Conservation (phyloP, 805 yeast species). For the Kodamaea nitidulidarum region DNA sequence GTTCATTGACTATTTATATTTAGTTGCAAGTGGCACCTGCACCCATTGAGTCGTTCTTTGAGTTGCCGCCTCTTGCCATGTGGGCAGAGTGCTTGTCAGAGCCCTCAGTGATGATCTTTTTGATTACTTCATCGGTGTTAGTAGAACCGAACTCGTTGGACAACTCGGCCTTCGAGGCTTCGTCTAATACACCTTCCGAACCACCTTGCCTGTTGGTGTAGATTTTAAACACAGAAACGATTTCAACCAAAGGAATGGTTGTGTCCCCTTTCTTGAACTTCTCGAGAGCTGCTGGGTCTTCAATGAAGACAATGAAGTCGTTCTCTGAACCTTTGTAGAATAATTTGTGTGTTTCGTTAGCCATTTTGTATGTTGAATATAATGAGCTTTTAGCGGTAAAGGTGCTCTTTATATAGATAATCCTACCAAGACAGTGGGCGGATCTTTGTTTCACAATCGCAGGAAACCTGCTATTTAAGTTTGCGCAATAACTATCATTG, state of each 20-base stretch:
- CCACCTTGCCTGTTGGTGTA: constrained; percentile 64
- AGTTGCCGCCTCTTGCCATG: constrained; percentile 19
- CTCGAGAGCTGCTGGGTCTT: constrained; percentile 46
- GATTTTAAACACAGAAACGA: constrained; percentile 63
- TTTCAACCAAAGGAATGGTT: constrained; percentile 54
- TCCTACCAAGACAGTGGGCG: neutral
- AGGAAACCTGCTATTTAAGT: neutral
- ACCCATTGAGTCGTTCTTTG: constrained; percentile 45
- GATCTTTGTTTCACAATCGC: constrained; percentile 1
- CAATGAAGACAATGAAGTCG: constrained; percentile 66
- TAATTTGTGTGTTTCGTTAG: constrained; percentile 37
- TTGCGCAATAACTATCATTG: neutral
- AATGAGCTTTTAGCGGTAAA: too few relatives aligned
- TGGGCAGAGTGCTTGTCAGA: constrained; percentile 37
- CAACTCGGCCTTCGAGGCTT: constrained; percentile 64
- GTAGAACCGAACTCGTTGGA: constrained; percentile 65
- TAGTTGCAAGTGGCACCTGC: constrained; percentile 21
- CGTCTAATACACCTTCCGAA: constrained; percentile 64
- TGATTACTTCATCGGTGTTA: constrained; percentile 53
- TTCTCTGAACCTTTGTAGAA: constrained; percentile 61
- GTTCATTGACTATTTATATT: constrained; percentile 2
- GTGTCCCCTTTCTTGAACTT: constrained; percentile 49
- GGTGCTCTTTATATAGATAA: constrained; percentile 2
- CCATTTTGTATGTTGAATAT: constrained; percentile 1
- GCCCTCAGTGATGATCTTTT: constrained; percentile 59